Percentiles rank a stretch among this genome's conserved stretches.
Evolutionary conservation across 495 filamentous ascomycete genomes (phyloP).

Genomic region (Annulohypoxylon stygium): DNA sequence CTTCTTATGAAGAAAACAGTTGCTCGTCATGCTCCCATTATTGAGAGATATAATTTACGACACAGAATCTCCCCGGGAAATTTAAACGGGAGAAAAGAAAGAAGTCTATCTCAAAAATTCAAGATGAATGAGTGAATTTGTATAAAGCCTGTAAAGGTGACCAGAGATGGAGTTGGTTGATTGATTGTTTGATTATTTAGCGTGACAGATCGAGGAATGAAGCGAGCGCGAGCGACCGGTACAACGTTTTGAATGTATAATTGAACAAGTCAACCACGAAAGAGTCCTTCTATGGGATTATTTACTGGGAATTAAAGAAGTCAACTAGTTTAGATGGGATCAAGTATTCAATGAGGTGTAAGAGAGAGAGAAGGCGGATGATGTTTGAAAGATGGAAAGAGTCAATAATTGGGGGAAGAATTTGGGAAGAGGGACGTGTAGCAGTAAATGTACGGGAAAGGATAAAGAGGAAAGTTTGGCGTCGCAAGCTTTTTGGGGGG

Average conservation of each 20-base stretch:
- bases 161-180: conserved; percentile 17
- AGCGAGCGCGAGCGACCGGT: conserved; percentile 35
- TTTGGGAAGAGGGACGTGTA: conserved; percentile 7
- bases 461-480: conserved; percentile 28
- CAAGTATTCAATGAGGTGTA: conserved; percentile 12
- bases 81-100: conserved; percentile 37
- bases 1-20: conserved; percentile 48
- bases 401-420: conserved; percentile 17
- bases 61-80: conserved; percentile 26
- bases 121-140: conserved; percentile 15
- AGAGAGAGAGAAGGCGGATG: conserved; percentile 18
- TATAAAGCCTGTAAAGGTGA: not conserved
- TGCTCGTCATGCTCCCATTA: conserved; percentile 45
- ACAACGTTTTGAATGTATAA: conserved; percentile 27
- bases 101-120: conserved; percentile 42
- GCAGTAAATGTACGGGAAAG: conserved; percentile 16
- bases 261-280: conserved; percentile 24
- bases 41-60: conserved; percentile 48
- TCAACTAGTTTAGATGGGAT: conserved; percentile 25
- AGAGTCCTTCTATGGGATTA: conserved; percentile 26
- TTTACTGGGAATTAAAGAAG: conserved; percentile 30
- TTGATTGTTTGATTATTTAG: conserved; percentile 29
- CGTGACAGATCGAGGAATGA: conserved; percentile 21
- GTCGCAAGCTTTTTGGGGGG: conserved; percentile 41
- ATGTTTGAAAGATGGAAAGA: conserved; percentile 14